A percentile compares a stretch with the other conserved stretches of the same genome.
Evolutionary conservation across 495 filamentous ascomycete species (phyloP).

Genomic region (Neurospora tetraspora): DNA sequence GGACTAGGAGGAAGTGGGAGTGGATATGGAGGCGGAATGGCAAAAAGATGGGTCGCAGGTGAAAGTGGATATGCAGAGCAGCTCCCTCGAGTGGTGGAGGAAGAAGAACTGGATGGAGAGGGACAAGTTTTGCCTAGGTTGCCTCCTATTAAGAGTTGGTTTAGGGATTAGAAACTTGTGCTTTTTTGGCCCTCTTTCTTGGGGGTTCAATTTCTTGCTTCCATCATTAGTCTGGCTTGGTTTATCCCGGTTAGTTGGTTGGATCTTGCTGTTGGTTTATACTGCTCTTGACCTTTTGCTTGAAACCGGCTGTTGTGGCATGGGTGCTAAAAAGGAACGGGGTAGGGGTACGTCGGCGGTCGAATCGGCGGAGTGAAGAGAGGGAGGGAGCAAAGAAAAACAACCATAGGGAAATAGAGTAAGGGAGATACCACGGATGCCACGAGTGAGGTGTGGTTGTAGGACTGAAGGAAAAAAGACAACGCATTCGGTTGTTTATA

Average conservation of each 20-base stretch:
- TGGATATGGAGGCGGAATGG: neutral
- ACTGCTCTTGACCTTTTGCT: neutral
- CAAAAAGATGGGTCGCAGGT: neutral
- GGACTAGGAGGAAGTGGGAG: neutral
- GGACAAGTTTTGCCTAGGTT: neutral
- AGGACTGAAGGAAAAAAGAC: neutral
- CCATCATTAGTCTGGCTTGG: neutral
- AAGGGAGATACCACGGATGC: neutral
- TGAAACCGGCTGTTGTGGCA: neutral
- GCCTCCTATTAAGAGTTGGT: neutral
- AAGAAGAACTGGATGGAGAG: neutral
- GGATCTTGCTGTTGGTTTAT: neutral
- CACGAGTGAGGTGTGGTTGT: neutral
- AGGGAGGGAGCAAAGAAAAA: neutral
- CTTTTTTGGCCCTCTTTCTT: neutral
- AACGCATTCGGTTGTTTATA: neutral
- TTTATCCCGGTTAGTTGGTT: neutral
- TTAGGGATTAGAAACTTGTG: neutral
- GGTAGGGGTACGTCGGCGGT: neutral
- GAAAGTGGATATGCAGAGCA: neutral
- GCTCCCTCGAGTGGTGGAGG: neutral
- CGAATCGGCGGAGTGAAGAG: neutral
- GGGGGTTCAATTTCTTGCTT: neutral
- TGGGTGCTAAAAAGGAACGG: neutral
- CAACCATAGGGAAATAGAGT: neutral